phyloP scores from a whole-genome alignment of 2,329 filamentous ascomycete genomes.

The Colletotrichum lupini region DNA sequence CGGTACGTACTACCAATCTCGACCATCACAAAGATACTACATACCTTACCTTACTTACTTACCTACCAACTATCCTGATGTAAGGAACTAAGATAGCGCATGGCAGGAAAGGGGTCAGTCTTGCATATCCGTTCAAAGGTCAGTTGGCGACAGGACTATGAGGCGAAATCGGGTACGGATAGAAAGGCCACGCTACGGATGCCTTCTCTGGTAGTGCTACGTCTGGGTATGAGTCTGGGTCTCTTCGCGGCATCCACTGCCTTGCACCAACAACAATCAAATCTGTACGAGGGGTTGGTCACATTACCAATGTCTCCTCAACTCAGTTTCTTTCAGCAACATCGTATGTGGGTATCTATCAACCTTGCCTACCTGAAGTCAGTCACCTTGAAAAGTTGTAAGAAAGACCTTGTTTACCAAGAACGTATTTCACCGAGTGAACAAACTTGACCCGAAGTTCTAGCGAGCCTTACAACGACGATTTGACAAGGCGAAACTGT shows the following conservation, averaged over 20 bases:
- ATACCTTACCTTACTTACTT: neutral
- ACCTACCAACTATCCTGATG: neutral
- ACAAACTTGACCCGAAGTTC: neutral
- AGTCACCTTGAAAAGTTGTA: neutral
- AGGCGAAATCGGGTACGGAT: neutral
- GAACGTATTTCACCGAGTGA: neutral
- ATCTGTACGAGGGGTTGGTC: neutral
- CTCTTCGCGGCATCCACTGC: slow-evolving; percentile 3
- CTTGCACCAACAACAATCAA: slow-evolving; percentile 11
- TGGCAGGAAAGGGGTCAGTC: neutral
- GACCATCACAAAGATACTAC: neutral
- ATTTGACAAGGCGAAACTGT: neutral
- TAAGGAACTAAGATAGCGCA: neutral
- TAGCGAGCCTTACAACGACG: neutral
- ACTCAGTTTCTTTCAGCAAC: neutral
- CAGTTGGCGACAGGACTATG: neutral
- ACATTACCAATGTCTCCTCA: neutral
- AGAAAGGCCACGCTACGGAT: neutral
- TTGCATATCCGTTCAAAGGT: neutral
- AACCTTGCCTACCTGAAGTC: neutral
- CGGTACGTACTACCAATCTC: slow-evolving; percentile 11
- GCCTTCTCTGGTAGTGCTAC: neutral
- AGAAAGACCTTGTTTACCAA: neutral
- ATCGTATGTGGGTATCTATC: neutral
- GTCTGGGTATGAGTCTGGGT: neutral